These are phyloP conservation scores for Globisporangium lucens DNA, from an alignment of 352 stramenopile species.

Conservation along the genomic window DNA sequence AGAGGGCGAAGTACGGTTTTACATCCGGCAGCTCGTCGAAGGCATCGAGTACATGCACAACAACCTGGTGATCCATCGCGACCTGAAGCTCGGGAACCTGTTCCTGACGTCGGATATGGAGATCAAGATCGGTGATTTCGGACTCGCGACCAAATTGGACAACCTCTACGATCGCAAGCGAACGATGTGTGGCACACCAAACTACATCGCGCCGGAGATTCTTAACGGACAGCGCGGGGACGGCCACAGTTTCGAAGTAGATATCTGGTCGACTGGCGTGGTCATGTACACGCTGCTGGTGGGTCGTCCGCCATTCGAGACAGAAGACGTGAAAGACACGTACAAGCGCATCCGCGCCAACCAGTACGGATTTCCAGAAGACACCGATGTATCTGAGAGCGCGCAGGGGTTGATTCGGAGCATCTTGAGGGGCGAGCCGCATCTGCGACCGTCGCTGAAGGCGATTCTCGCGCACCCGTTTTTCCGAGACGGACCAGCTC, in stretches of 20 bases:
- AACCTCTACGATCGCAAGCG: constrained; percentile 91
- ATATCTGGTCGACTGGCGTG: constrained; percentile 97
- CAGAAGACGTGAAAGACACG: constrained; percentile 96
- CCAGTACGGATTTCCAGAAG: constrained; percentile 93
- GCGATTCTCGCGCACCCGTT: constrained; percentile 81
- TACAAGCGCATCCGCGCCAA: constrained; percentile 97
- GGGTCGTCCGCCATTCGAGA: constrained; percentile 97
- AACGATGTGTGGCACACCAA: constrained; percentile 95
- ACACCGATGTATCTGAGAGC: constrained; percentile 80
- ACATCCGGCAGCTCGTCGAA: constrained; percentile 89
- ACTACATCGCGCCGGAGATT: constrained; percentile 93
- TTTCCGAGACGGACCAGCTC: constrained; percentile 55
- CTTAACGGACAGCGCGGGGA: constrained; percentile 85
- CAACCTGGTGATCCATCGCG: constrained; percentile 95
- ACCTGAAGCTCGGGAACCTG: constrained; percentile 98
- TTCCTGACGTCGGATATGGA: constrained; percentile 95
- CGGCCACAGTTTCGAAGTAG: constrained; percentile 97
- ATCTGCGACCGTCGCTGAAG: constrained; percentile 62
- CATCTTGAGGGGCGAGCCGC: constrained; percentile 74
- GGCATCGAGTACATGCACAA: constrained; percentile 95
- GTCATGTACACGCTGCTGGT: constrained; percentile 98
- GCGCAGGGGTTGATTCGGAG: constrained; percentile 72
- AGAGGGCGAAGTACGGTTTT: constrained; percentile 94
- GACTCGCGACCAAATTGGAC: constrained; percentile 85
- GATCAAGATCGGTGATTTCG: constrained; percentile 97